Conservation (phyloP, 2,329 filamentous ascomycete species). For the Microcyclospora pomicola region DNA sequence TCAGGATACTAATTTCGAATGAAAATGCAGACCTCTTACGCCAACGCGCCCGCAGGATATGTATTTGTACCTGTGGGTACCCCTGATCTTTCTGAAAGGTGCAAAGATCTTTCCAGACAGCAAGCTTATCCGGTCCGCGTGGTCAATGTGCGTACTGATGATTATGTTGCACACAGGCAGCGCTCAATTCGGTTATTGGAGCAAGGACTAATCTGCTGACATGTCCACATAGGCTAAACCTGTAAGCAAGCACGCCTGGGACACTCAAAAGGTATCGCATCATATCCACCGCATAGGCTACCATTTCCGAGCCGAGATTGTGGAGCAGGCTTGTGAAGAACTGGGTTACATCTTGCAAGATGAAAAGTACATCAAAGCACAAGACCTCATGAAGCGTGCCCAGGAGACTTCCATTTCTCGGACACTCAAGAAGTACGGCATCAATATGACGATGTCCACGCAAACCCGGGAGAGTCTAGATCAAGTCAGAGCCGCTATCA, state of each 20-base stretch:
- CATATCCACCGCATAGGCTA: slow-evolving; percentile 49
- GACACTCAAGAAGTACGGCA: slow-evolving; percentile 23
- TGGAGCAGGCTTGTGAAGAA: slow-evolving; percentile 42
- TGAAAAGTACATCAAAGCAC: slow-evolving; percentile 14
- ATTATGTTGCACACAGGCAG: too few relatives aligned
- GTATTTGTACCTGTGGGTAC: slow-evolving; percentile 48
- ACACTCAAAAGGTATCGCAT: slow-evolving; percentile 34
- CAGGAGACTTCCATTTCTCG: slow-evolving; percentile 18
- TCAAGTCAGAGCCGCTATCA: slow-evolving; percentile 45
- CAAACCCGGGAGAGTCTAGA: slow-evolving; percentile 27
- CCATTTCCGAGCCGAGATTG: slow-evolving; percentile 47
- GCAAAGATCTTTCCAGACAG: slow-evolving; percentile 46
- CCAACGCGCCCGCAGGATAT: slow-evolving; percentile 43
- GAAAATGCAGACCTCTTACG: slow-evolving; percentile 37
- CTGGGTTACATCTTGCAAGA: slow-evolving; percentile 28
- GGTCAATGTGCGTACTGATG: slow-evolving; percentile 41
- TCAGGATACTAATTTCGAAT: slow-evolving; percentile 13
- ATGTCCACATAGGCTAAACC: slow-evolving; percentile 10
- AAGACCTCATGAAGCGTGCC: slow-evolving; percentile 11
- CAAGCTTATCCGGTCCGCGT: slow-evolving; percentile 41
- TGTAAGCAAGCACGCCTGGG: slow-evolving; percentile 6
- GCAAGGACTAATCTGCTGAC: neutral
- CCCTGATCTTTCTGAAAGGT: slow-evolving; percentile 43
- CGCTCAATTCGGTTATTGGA: too few relatives aligned
- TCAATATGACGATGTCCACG: slow-evolving; percentile 6